A percentile compares a stretch with the other conserved stretches of the same genome.
Evolutionary conservation across 495 filamentous ascomycete species (phyloP).

Genomic region (Neurospora sp.): DNA sequence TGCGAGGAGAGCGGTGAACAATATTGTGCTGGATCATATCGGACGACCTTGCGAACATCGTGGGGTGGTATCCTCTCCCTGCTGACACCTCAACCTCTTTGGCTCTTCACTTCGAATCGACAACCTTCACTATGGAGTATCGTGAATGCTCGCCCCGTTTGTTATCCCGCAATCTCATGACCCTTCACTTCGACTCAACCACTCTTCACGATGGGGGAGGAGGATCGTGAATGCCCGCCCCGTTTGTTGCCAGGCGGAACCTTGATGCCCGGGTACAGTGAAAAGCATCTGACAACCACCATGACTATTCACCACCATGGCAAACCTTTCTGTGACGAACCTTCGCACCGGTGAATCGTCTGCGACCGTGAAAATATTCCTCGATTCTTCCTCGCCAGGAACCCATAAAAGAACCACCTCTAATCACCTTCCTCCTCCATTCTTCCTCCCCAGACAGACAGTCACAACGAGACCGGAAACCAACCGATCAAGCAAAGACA

Average conservation of each 20-base stretch:
- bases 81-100: background rate
- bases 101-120: background rate
- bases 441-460: background rate
- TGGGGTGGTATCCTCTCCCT: background rate
- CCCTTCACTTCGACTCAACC: no score
- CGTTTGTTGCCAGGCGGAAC: no score
- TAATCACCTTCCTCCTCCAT: background rate
- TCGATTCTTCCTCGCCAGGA: accelerated
- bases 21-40: background rate
- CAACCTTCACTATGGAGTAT: background rate
- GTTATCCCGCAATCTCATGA: background rate
- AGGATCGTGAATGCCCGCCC: no score
- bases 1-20: background rate
- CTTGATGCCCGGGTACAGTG: background rate
- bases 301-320: background rate
- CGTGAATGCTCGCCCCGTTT: background rate
- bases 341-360: background rate
- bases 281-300: background rate
- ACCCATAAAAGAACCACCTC: background rate
- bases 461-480: background rate
- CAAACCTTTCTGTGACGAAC: background rate
- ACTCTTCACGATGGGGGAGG: no score
- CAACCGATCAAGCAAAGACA: background rate
- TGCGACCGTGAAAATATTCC: background rate
- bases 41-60: accelerated